A percentile compares a stretch with the other conserved stretches of the same genome.
Conservation (phyloP, 1,139 yeast genomes). For the Hyphopichia pseudoburtonii region DNA sequence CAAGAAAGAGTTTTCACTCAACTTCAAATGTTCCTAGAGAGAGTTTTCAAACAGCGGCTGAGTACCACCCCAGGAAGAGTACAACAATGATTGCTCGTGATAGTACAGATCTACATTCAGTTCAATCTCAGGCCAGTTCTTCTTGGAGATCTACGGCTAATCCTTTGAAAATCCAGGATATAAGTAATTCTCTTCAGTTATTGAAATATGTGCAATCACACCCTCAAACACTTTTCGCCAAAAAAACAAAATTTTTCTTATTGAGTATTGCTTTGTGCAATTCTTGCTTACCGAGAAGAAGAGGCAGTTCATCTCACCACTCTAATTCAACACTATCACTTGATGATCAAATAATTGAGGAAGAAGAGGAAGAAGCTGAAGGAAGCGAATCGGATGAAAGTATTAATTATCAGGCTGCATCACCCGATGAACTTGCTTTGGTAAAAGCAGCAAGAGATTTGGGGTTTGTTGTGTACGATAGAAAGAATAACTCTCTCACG, state of each 20-base stretch:
- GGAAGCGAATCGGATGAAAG: conserved; percentile 37
- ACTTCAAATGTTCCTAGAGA: not conserved
- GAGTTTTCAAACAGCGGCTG: conserved; percentile 7
- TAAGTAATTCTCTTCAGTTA: conserved; percentile 49
- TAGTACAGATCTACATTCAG: conserved; percentile 26
- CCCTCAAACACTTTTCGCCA: conserved; percentile 71
- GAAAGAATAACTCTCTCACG: conserved; percentile 57
- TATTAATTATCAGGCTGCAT: conserved; percentile 84
- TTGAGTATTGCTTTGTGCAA: conserved; percentile 85
- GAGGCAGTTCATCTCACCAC: conserved; percentile 8
- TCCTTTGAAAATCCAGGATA: conserved; percentile 31
- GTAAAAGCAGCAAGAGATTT: conserved; percentile 93
- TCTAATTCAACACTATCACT: conserved; percentile 10
- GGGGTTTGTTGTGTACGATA: conserved; percentile 79
- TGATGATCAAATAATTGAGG: conserved; percentile 15
- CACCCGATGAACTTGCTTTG: conserved; percentile 94
- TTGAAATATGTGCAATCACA: conserved; percentile 66
- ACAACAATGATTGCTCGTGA: conserved; percentile 34
- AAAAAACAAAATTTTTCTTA: conserved; percentile 74
- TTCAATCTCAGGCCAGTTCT: conserved; percentile 19
- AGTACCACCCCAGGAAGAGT: conserved; percentile 20
- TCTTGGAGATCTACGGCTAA: conserved; percentile 42
- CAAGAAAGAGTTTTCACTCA: not conserved
- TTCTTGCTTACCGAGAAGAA: conserved; percentile 71
- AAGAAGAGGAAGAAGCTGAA: conserved; percentile 14